Evolutionary conservation across 163 green algal species (phyloP).

Genomic region (Chlorella variabilis): DNA sequence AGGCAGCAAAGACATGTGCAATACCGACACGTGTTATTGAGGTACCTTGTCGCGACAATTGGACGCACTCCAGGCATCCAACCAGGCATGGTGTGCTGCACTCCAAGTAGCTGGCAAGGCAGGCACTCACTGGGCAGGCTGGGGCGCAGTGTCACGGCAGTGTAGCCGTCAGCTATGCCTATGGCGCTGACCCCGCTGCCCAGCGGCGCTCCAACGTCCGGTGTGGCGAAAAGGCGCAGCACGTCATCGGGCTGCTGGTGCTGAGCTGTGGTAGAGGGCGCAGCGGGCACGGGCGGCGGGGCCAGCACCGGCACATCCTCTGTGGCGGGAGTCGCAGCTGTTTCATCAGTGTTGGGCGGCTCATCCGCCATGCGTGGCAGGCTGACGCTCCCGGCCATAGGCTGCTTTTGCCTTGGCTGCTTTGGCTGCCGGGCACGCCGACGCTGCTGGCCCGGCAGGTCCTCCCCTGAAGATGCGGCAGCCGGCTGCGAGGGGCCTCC

Average conservation of each 20-base stretch:
- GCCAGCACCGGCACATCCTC: background rate
- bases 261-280: constrained; percentile 6
- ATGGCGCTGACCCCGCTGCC: background rate
- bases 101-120: no score
- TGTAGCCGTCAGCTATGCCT: background rate
- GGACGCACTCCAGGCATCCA: background rate
- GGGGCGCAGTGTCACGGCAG: background rate
- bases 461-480: background rate
- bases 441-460: background rate
- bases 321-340: background rate
- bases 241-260: background rate
- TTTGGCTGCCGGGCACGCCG: background rate
- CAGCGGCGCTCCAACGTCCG: background rate
- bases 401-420: background rate
- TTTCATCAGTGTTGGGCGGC: background rate
- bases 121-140: constrained; percentile 2
- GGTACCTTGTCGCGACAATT: no score
- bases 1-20: background rate
- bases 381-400: background rate
- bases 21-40: no score
- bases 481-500: background rate
- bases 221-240: background rate
- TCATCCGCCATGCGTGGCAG: background rate
- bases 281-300: background rate
- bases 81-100: background rate